Base-by-base conservation (phyloP, 176 grass and related monocot genomes). In the Cenchrus purpureus region DNA sequence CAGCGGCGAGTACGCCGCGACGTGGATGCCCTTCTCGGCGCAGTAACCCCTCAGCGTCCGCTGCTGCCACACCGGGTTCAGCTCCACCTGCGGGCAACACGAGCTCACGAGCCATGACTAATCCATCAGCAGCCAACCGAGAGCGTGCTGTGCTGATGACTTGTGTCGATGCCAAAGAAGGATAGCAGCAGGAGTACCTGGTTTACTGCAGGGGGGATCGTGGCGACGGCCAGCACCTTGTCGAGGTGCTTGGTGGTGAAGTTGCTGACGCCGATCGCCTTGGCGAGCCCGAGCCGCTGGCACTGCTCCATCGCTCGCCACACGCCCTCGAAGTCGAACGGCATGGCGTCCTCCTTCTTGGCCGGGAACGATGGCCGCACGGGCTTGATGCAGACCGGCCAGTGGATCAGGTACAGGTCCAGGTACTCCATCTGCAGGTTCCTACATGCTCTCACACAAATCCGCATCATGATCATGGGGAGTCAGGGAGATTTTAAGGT, bases 231-330 rank as follows among this genome's bases (percentile, higher is more conserved):
- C 2, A 93, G 20, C 9, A 93, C 8, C 64, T 73, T 79, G 14
- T 89, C 66, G 20, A 95, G 60, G 51, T 92, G 89, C 4, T 7
- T 77, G 31, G 88, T 87, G 68, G 91, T 89, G 86, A 96, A 96
- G 86, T 96, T 96, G 91, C 94, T 93, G 16, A 93, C 94, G 71
- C 94, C 91, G 44, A 96, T 91, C 0, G 91, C 63, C 25, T 44
- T 93, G 28, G 91, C 76, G 61, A 96, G 84, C 10, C 91, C 91
- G 0, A 89, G 85, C 7, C 82, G 87, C 46, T 87, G 94, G 81
- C 91, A 91, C 77, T 93, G 88, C 82, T 93, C 94, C 94, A 93
- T 91, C 13, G 89, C 86, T 31, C 58, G 71, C 94, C 94, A 95
- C 78, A 91, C 91, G 34, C 86, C 88, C 67, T 75, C 66, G 22